Conservation (phyloP, 306 rosid species). For the Senna tora region DNA sequence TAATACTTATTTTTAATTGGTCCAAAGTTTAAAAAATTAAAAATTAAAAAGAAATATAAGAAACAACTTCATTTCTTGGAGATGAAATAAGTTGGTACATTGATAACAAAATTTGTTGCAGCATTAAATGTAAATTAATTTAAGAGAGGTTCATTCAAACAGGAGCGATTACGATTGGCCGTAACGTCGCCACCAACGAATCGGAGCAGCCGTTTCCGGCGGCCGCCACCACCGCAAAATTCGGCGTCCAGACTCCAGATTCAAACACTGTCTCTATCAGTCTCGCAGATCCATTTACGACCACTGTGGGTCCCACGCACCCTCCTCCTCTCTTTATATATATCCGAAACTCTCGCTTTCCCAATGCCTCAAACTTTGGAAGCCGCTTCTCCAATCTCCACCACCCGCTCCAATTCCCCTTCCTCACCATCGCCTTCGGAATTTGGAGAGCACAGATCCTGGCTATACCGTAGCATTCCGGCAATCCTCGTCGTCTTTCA, state of each 20-base stretch:
- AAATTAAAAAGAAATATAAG: too few species aligned
- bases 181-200: not conserved
- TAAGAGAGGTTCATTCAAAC: too few species aligned
- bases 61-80: too few species aligned
- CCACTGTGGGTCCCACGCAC: not conserved
- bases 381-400: slow-evolving; percentile 1
- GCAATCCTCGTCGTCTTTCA: not conserved
- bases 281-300: not conserved
- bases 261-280: slow-evolving; percentile 1
- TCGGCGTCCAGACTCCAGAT: not conserved
- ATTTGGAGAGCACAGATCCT: not conserved
- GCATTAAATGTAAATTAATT: too few species aligned
- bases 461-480: not conserved
- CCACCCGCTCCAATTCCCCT: slow-evolving; percentile 35
- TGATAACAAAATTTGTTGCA: too few species aligned
- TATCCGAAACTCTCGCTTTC: not conserved
- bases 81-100: too few species aligned
- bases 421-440: not conserved
- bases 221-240: not conserved
- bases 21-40: too few species aligned
- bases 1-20: too few species aligned
- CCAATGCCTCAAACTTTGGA: not conserved
- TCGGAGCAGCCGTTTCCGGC: not conserved
- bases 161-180: not conserved
- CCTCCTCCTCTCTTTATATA: not conserved